Evolutionary conservation across 306 rosid species (phyloP), one percentile per base, ranked within the genome.

Genomic region (Begonia masoniana): DNA sequence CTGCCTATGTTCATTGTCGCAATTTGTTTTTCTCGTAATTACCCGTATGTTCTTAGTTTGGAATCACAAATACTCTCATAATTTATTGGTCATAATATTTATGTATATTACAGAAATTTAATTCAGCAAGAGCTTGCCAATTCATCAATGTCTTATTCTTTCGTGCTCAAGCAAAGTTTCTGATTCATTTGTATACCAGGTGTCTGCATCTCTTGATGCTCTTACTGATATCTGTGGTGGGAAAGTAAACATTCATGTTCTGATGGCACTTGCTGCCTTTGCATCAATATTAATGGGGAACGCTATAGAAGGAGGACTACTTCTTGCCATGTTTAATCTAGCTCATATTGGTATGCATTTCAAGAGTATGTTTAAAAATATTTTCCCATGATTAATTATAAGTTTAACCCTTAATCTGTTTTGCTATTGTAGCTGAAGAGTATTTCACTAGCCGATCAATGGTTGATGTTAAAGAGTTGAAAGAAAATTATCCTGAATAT

Each of bases 191-290:
- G 56, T 69, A 45, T 17, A 11, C 62, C 68, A 91, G 99, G 83
- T 91, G 57, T 83, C 99, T 56, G 92, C 99, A 47, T 79, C 92
- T 41, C 88, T 86, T 50, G 99, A 91, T 70, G 99, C 99, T 47
- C 73, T 81, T 49, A 66, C 78, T 55, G 96, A 91, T 62, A 52
- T 91, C 45, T 49, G 85, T 47, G 76, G 99, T 48, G 99, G 99
- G 66, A 83, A 77, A 70, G 96, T 91, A 55, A 91, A 77, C 71
- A 91, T 91, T 72, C 96, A 91, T 70, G 99, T 91, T 1, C 57
- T 86, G 19, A 91, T 83, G 99, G 99, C 99, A 58, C 76, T 91
- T 55, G 96, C 99, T 10, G 99, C 84, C n/a, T 91, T 86, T 79
- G 99, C 96, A 0, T 78, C 99, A 0, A 64, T 79, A 31, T 81